Percentiles rank a stretch among this genome's conserved stretches.
These are phyloP conservation scores for Iris macrosiphon DNA, from an alignment of 106 monocot species.

Conservation along the genomic window DNA sequence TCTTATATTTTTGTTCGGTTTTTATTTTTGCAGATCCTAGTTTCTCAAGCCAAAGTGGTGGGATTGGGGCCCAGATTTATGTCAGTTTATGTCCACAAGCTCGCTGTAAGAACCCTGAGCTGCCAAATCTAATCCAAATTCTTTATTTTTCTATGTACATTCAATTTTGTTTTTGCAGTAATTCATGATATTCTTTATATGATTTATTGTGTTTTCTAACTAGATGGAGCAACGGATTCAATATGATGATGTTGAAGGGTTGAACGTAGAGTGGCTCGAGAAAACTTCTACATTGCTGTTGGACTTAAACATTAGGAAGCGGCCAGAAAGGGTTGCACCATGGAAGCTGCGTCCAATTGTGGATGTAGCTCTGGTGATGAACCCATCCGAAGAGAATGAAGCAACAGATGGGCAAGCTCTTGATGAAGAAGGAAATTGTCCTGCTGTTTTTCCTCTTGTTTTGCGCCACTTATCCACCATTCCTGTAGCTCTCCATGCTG, in stretches of 20 bases:
- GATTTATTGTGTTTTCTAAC: background rate
- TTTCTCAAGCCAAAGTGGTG: conserved; percentile 54
- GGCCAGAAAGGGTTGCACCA: conserved; percentile 12
- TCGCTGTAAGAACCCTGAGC: conserved; percentile 45
- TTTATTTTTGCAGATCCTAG: conserved; percentile 26
- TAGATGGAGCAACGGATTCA: conserved; percentile 53
- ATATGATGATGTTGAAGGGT: conserved; percentile 51
- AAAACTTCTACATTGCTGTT: conserved; percentile 40
- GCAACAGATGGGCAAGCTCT: background rate
- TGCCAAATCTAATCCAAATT: background rate
- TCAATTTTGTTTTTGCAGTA: too few species aligned
- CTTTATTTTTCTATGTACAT: too few species aligned
- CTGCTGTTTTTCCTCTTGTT: conserved; percentile 39
- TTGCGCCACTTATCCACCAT: conserved; percentile 28
- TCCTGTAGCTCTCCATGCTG: conserved; percentile 54
- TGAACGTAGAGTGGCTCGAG: conserved; percentile 52
- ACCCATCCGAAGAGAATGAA: conserved; percentile 20
- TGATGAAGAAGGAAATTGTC: conserved; percentile 6
- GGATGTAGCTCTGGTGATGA: conserved; percentile 35
- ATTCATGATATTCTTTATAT: too few species aligned
- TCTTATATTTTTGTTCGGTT: too few species aligned
- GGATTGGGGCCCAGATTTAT: conserved; percentile 66
- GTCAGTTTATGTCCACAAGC: conserved; percentile 55
- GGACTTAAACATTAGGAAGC: conserved; percentile 32
- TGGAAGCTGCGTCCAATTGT: conserved; percentile 27